Conservation (phyloP, 345 rosid genomes). For the Pistacia integerrima region DNA sequence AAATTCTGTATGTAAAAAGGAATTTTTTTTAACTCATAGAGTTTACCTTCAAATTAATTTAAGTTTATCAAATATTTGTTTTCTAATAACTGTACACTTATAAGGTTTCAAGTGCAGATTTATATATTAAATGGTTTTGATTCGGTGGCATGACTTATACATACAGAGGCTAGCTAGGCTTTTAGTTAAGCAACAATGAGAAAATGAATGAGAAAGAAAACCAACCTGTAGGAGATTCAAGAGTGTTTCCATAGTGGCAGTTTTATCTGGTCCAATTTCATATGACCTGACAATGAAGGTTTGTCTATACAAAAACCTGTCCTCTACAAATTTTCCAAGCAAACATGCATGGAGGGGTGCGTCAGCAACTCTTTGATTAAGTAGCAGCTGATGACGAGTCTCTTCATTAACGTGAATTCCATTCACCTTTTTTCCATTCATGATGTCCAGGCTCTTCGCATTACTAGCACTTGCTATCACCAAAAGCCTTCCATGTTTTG, state of each 20-base stretch:
- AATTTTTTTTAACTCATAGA: no score
- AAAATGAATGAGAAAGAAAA: no score
- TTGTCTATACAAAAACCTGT: constrained; percentile 51
- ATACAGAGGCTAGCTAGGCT: no score
- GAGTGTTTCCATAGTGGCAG: constrained; percentile 71
- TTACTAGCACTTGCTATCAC: constrained; percentile 17
- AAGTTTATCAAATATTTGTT: no score
- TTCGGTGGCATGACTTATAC: no score
- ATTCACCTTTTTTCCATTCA: constrained; percentile 36
- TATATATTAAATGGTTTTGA: no score
- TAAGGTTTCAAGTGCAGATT: no score
- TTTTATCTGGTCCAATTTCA: constrained; percentile 70
- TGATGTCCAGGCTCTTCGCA: constrained; percentile 19
- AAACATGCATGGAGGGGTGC: constrained; percentile 28
- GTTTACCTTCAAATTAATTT: no score
- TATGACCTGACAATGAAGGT: constrained; percentile 64
- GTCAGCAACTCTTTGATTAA: constrained; percentile 9
- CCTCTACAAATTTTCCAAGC: constrained; percentile 64
- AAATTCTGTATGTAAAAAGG: no score
- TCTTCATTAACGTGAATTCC: constrained; percentile 23
- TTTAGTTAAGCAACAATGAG: no score
- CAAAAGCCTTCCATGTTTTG: not conserved
- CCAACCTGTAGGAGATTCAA: constrained; percentile 74
- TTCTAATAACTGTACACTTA: no score
- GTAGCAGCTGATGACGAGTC: not conserved